These are phyloP conservation scores for Albatrellus ellisii DNA, from an alignment of 768 basidiomycete species.

Conservation along the genomic window DNA sequence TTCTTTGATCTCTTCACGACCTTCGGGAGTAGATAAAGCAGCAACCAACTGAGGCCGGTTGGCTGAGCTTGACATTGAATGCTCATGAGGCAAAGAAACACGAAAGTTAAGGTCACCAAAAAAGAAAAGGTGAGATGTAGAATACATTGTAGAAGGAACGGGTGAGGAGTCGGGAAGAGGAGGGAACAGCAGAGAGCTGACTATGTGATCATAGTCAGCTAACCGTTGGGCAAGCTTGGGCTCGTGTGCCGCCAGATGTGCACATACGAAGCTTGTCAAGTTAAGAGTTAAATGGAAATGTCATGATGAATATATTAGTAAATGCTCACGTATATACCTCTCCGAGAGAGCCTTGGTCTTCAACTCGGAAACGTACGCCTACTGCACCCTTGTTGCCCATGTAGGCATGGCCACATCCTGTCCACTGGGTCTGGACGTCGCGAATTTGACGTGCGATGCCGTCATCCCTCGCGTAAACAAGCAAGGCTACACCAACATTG, in stretches of 20 bases:
- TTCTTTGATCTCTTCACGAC: slow-evolving; percentile 49
- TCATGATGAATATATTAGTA: too few relatives aligned
- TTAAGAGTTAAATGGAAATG: not conserved
- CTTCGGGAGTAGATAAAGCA: slow-evolving; percentile 24
- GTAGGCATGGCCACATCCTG: slow-evolving; percentile 52
- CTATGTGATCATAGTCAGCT: slow-evolving; percentile 72
- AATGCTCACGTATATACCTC: slow-evolving; percentile 72
- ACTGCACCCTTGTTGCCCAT: slow-evolving; percentile 98
- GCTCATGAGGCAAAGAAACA: slow-evolving; percentile 45
- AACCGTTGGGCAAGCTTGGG: slow-evolving; percentile 51
- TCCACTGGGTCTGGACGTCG: slow-evolving; percentile 66
- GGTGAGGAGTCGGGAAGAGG: slow-evolving; percentile 29
- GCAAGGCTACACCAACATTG: slow-evolving; percentile 77
- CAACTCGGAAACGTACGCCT: slow-evolving; percentile 69
- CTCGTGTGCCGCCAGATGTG: slow-evolving; percentile 81
- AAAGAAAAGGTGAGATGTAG: slow-evolving; percentile 84
- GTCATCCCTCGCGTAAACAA: slow-evolving; percentile 76
- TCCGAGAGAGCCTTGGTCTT: slow-evolving; percentile 38
- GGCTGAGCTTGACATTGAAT: slow-evolving; percentile 28
- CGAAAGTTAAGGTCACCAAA: slow-evolving; percentile 93
- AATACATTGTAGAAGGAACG: slow-evolving; percentile 51
- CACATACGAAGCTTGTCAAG: slow-evolving; percentile 67
- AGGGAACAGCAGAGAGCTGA: slow-evolving; percentile 66
- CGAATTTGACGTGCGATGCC: slow-evolving; percentile 42
- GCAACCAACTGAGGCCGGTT: slow-evolving; percentile 26